phyloP scores from a whole-genome alignment of 495 filamentous ascomycete genomes.

The Aspergillus avenaceus region DNA sequence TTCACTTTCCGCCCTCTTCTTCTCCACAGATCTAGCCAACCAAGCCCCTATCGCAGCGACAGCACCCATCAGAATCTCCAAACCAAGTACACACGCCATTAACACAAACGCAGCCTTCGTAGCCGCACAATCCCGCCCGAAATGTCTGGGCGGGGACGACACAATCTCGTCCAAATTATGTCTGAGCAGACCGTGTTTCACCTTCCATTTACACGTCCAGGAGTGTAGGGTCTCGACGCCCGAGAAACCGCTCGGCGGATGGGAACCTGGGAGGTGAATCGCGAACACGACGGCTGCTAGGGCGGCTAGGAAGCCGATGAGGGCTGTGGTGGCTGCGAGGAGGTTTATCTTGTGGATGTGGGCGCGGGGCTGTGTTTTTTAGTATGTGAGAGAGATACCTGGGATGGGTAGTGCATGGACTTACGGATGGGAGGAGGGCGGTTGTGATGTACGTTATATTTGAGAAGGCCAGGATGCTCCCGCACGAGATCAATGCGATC shows the following conservation, averaged over 20 bases:
- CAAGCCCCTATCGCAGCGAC: constrained; percentile 35
- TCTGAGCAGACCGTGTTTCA: constrained; percentile 1
- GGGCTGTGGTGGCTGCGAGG: constrained; percentile 28
- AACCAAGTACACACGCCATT: constrained; percentile 37
- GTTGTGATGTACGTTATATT: constrained; percentile 37
- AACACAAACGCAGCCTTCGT: constrained; percentile 37
- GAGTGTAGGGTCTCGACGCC: constrained; percentile 42
- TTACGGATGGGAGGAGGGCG: constrained; percentile 42
- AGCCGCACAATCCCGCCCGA: constrained; percentile 40
- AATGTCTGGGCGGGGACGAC: constrained; percentile 28
- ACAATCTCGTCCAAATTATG: not conserved
- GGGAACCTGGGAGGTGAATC: constrained; percentile 38
- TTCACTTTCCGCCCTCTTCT: constrained; percentile 22
- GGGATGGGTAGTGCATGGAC: constrained; percentile 10
- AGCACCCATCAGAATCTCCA: constrained; percentile 42
- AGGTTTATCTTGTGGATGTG: constrained; percentile 37
- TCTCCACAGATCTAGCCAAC: constrained; percentile 36
- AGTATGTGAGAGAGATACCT: too few relatives aligned
- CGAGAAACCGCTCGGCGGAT: constrained; percentile 32
- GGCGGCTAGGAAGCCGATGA: constrained; percentile 37
- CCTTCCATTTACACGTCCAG: constrained; percentile 52
- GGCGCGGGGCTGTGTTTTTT: constrained; percentile 34
- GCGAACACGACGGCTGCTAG: constrained; percentile 39
- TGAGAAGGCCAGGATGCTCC: constrained; percentile 34
- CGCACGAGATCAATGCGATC: constrained; percentile 40